Base-by-base conservation (phyloP, 1,284 basidiomycete genomes). In the Schizopora paradoxa region DNA sequence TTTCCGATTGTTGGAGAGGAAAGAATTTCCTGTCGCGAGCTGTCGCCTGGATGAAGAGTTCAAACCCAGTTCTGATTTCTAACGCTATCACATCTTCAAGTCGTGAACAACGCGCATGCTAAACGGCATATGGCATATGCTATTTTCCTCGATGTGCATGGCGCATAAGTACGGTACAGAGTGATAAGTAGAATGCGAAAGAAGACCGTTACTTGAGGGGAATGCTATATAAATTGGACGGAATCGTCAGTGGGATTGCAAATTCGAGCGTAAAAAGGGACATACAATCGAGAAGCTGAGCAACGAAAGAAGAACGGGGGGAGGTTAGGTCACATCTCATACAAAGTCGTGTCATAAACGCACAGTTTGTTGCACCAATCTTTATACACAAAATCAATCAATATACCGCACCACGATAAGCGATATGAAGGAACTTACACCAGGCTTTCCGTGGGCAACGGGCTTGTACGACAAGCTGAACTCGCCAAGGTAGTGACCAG, bases 361-460 rank as follows among this genome's bases (percentile, higher is more conserved):
- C 25, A 29, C 39, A 79, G 75, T 91, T 89, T 56, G 86, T 94
- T 55, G 92, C 92, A 84, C 94, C 94, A 65, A 93, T 91, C 80
- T 83, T 35, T 2, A 27, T 8, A 7, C n/a, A 35, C 41, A 10
- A 28, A 32, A 32, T 34, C 23, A 50, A 14, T 10, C 31, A 16
- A 27, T 26, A 29, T 18, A 16, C 13, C 23, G 21, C 14, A 44
- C 23, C n/a, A n/a, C n/a, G n/a, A 31, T 33, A 10, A 45, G 38
- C 49, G 18, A 21, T 16, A 14, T 23, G 18, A 41, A 45, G 19
- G 16, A 14, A 72, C 81, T 54, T 69, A 84, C 79, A 91, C 92
- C 92, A 58, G 93, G 91, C 60, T 94, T 91, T 81, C 95, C 95
- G 82, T 99, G 96, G 77, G 94, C 94, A 70, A 98, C 95, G 65